Evolutionary conservation across 805 yeast genomes (phyloP), one percentile per base, ranked within the genome.

Genomic region (Tetrapisispora iriomotensis): DNA sequence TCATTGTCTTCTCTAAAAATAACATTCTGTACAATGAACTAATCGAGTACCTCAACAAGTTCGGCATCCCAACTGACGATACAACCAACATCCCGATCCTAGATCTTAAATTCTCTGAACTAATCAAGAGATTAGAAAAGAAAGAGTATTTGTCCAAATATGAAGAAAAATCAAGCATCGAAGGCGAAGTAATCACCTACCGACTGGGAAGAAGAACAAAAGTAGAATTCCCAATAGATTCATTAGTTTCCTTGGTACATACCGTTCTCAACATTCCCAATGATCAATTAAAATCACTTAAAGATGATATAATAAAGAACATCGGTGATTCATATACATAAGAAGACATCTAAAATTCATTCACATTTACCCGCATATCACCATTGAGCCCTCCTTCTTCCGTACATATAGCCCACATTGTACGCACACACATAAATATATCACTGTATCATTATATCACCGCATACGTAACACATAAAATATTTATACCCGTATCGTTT

Each of bases 31-130:
- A 53, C 20, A 44, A 51, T 15, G 63, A 58, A 38, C 39, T 58
- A 12, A 18, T 39, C 8, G 37, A 37, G 5, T 33, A 42, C 15
- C 25, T 57, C 23, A 41, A 28, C n/a, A 34, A 36, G 12, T 58
- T 53, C 39, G 63, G 62, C 8, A 41, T 58, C 6, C 58, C 59
- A 1, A 39, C 41, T 2, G 56, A 57, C 31, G 60, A 57, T 8
- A 43, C 43, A 14, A 33, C 34, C 9, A 35, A 14, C 8, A 56
- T 55, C 20, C 59, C 60, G 3, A 46, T 56, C 13, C n/a, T 57
- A 14, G 42, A 50, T 18, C 17, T 41, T 24, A 45, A 47, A 13
- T 39, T 54, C 5, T 51, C 45, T 6, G 61, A 54, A 14, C 38
- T 57, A 26, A 32, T 57, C 6, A 49, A 45, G 18, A 32, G 27